Base-by-base conservation (phyloP, 768 basidiomycete species). In the Psilocybe cyanescens region DNA sequence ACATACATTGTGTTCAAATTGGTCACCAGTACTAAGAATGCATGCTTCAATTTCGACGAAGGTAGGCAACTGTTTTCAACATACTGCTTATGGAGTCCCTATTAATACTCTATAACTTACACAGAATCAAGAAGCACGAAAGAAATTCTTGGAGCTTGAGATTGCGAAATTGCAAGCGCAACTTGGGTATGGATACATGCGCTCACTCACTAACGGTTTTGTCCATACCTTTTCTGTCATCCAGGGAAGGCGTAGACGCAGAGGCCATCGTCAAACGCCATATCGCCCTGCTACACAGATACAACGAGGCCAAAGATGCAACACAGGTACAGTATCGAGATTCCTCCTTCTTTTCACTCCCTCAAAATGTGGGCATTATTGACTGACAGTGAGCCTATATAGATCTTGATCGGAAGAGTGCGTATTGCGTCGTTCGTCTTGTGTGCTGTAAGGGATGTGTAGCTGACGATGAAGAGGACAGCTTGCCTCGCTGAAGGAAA, bases 231-330 rank as follows among this genome's bases (percentile, higher is more conserved):
- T n/a, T 0, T 12, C 24, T 24, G 24, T 39, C 35, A 16, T 62
- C 31, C 55, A 83, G 82, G 35, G 72, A 71, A 56, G 58, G 71
- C 47, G 79, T 80, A 60, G 82, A 87, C 54, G 82, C 88, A 0
- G 83, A 87, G 46, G 75, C 74, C 52, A 83, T 90, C 7, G 84
- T 89, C 24, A 85, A 86, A 62, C 75, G 78, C 12, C 90, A 92
- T 66, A 92, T 92, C 71, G 83, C 83, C 65, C 77, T 91, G 3
- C 76, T 92, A 37, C 92, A 93, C 71, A 78, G 76, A 39, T 94
- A 92, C 63, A 93, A 93, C 62, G 92, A 93, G 71, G 84, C 90
- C 8, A 93, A 93, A 69, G 92, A 94, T 70, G 92, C 91, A 3
- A 81, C 90, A 0, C 92, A 93, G 86, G 91, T 86, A 61, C 61